A percentile compares a stretch with the other conserved stretches of the same genome.
phyloP scores from a whole-genome alignment of 1,284 basidiomycete genomes.

The Chondrostereum purpureum region DNA sequence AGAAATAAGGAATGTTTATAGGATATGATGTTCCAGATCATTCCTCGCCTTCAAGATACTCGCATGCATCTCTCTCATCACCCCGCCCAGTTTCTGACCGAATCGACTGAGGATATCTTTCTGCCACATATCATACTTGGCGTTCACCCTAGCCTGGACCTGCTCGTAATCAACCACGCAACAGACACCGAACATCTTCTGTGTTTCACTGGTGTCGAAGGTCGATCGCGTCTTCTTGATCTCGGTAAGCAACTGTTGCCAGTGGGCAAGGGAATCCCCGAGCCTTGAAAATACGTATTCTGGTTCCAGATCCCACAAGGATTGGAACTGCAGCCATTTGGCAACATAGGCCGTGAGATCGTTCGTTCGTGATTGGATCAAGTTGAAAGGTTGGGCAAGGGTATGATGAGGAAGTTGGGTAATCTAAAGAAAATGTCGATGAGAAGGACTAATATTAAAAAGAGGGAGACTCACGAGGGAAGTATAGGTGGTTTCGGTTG shows the following conservation, averaged over 20 bases:
- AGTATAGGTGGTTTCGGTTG: slow-evolving; percentile 72
- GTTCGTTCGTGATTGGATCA: slow-evolving; percentile 86
- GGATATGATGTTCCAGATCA: slow-evolving; percentile 82
- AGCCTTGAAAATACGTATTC: slow-evolving; percentile 94
- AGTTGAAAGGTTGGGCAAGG: slow-evolving; percentile 76
- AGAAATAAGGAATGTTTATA: slow-evolving; percentile 38
- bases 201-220: slow-evolving; percentile 94
- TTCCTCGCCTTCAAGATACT: slow-evolving; percentile 88
- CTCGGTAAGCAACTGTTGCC: slow-evolving; percentile 93
- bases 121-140: slow-evolving; percentile 98
- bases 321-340: slow-evolving; percentile 99
- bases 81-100: slow-evolving; percentile 85
- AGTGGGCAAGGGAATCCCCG: slow-evolving; percentile 86
- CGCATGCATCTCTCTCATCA: slow-evolving; percentile 96
- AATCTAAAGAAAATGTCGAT: too few relatives aligned
- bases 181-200: slow-evolving; percentile 87
- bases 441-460: background rate
- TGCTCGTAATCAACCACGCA: slow-evolving; percentile 94
- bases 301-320: slow-evolving; percentile 95
- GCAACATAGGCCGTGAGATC: slow-evolving; percentile 86
- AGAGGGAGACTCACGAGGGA: slow-evolving; percentile 77
- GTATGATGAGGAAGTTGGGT: slow-evolving; percentile 70
- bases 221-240: slow-evolving; percentile 95
- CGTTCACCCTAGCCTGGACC: slow-evolving; percentile 94
- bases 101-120: slow-evolving; percentile 89